Evolutionary conservation across 2,329 filamentous ascomycete species (phyloP).

Genomic region (Sporothrix curviconia): DNA sequence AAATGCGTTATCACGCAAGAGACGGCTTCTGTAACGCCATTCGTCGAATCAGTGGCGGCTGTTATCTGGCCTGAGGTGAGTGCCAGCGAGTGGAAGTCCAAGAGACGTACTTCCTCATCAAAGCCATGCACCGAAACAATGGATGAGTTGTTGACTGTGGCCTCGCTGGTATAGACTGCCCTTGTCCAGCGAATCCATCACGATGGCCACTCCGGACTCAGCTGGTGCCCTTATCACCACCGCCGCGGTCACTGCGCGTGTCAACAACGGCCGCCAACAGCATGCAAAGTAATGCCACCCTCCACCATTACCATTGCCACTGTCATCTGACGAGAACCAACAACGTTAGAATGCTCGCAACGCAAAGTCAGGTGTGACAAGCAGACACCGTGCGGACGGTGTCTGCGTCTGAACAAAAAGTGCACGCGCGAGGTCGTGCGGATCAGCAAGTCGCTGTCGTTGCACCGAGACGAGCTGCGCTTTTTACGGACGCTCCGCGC

Average conservation of each 20-base stretch:
- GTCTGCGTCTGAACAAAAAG: constrained; percentile 9
- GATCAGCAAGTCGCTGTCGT: constrained; percentile 17
- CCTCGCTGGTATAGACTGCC: neutral
- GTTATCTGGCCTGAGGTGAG: neutral
- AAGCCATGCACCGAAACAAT: neutral
- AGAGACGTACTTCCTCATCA: neutral
- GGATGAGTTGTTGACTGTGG: neutral
- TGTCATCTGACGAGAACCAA: no score
- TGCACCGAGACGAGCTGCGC: constrained; percentile 14
- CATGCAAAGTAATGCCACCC: constrained; percentile 8
- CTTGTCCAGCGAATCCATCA: neutral
- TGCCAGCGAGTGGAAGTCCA: neutral
- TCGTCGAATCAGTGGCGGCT: neutral
- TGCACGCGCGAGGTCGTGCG: constrained; percentile 17
- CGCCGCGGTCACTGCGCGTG: constrained; percentile 5
- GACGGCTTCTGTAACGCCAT: neutral
- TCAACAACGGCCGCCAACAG: constrained; percentile 17
- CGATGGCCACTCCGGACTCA: neutral
- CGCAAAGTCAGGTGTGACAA: constrained; percentile 16
- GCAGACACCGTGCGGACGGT: constrained; percentile 16
- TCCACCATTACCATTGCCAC: neutral
- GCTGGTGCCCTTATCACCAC: neutral
- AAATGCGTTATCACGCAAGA: neutral
- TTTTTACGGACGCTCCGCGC: constrained; percentile 11
- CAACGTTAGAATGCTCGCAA: constrained; percentile 17